Conservation (phyloP, 148 eudicot species). For the Heliamphora exappendiculata region DNA sequence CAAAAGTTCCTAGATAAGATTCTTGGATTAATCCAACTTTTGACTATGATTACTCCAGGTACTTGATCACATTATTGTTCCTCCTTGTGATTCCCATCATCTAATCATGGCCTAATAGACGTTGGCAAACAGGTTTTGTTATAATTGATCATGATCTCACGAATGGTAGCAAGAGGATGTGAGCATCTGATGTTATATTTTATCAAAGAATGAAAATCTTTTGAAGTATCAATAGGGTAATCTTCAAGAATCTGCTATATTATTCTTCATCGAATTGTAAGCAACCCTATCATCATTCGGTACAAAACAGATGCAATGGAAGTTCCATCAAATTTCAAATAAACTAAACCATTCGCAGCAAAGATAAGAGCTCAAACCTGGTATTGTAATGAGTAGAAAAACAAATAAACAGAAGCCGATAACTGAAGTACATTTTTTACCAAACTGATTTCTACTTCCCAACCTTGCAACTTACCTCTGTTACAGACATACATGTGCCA, state of each 20-base stretch:
- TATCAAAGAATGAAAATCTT: not conserved
- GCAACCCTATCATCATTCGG: not conserved
- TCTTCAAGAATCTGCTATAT: not conserved
- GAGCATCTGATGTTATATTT: not conserved
- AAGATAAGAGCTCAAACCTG: not conserved
- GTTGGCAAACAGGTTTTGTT: not conserved
- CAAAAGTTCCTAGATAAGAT: too few relatives aligned
- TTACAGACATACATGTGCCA: conserved; percentile 29
- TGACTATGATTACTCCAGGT: too few relatives aligned
- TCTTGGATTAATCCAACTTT: too few relatives aligned
- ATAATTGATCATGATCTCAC: not conserved
- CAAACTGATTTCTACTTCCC: conserved; percentile 2
- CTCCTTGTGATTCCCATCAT: too few relatives aligned
- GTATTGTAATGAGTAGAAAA: not conserved
- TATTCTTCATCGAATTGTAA: not conserved
- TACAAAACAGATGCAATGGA: not conserved
- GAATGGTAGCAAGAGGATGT: not conserved
- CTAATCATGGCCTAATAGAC: not conserved
- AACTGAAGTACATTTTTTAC: conserved; percentile 13
- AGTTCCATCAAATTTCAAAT: not conserved
- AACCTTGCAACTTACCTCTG: conserved; percentile 27
- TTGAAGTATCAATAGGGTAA: not conserved
- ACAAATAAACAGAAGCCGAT: conserved; percentile 8
- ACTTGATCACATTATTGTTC: too few relatives aligned
- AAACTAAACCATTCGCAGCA: not conserved